These are phyloP conservation scores for Eremochloa ophiuroides DNA, from an alignment of 176 grass and related monocot genomes.

Conservation along the genomic window DNA sequence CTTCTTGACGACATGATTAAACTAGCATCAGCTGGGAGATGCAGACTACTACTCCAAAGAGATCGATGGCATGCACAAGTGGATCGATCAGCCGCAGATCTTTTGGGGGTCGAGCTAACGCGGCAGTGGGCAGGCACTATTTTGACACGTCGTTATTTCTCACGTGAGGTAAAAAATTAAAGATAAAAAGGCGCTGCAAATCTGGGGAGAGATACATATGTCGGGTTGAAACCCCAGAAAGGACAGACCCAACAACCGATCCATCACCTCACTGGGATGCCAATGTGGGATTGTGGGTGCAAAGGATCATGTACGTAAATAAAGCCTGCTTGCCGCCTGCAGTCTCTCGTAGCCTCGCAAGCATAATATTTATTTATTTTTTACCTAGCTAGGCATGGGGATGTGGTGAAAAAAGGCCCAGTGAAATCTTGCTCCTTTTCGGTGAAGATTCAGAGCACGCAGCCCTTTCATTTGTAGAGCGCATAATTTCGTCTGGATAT, in stretches of 20 bases:
- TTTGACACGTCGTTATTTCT: background rate
- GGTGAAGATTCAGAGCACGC: too few species aligned
- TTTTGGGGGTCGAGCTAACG: background rate
- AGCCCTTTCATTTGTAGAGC: too few species aligned
- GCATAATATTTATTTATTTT: slow-evolving; percentile 7
- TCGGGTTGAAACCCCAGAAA: slow-evolving; percentile 38
- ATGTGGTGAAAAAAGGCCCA: slow-evolving; percentile 32
- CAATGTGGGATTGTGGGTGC: slow-evolving; percentile 20
- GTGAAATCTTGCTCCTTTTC: background rate
- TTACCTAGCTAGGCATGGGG: background rate
- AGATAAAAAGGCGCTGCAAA: slow-evolving; percentile 33
- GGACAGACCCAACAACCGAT: slow-evolving; percentile 30
- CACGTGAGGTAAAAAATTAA: background rate
- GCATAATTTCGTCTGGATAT: too few species aligned
- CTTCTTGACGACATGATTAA: background rate
- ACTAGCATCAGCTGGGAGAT: background rate
- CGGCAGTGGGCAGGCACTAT: background rate
- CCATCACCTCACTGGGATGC: slow-evolving; percentile 41
- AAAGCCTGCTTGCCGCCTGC: slow-evolving; percentile 9
- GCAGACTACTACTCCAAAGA: background rate
- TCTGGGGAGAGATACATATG: slow-evolving; percentile 44
- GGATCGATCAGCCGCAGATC: background rate
- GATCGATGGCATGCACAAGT: slow-evolving; percentile 19
- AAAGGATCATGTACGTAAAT: slow-evolving; percentile 15
- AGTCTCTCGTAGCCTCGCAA: slow-evolving; percentile 5